Evolutionary conservation across 106 monocot species (phyloP), one percentile per base, ranked within the genome.

Genomic region (Dioscorea dumetorum): DNA sequence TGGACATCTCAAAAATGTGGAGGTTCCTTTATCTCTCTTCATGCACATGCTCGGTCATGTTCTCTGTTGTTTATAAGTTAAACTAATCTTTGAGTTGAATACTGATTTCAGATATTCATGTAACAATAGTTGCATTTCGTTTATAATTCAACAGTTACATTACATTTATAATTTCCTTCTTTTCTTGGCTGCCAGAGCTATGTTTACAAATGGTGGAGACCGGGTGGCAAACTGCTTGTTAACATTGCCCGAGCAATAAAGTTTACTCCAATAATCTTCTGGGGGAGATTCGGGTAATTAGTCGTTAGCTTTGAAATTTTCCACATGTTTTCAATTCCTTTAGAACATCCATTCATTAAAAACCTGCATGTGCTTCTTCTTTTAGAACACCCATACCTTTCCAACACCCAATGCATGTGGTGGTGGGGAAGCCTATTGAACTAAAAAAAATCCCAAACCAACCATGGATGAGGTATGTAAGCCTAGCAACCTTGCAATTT

Each of bases 381-480:
- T 41, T 41, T 41, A 97, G 95, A 67, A 67, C 91, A 19, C 86
- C 95, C 23, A 84, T 97, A 61, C 95, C 95, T 24, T 89, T 78
- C 71, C 79, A 69, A 41, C 82, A 77, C 56, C 91, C 95, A 57
- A 82, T 97, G 78, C 86, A 91, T 67, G 88, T 97, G 48, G 91
- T 97, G 5, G 89, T 97, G 8, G 95, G 91, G 24, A 88, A 50
- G 59, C 95, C 95, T 60, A 97, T 97, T 67, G 67, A 80, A 68
- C 48, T 91, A 68, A 80, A 64, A 91, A 77, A 73, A 91, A 84
- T 68, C 74, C 84, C 20, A 50, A 81, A 32, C 91, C 95, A 62
- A 84, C 91, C 9, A 19, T 41, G 12, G 91, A 91, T 14, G 91
- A 97, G 95, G 95, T 97, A 72, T 63, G 34, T 11, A 24, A 54